A percentile compares a stretch with the other conserved stretches of the same genome.
Evolutionary conservation across 2,329 filamentous ascomycete genomes (phyloP).

Genomic region (Lasiodiplodia theobromae): DNA sequence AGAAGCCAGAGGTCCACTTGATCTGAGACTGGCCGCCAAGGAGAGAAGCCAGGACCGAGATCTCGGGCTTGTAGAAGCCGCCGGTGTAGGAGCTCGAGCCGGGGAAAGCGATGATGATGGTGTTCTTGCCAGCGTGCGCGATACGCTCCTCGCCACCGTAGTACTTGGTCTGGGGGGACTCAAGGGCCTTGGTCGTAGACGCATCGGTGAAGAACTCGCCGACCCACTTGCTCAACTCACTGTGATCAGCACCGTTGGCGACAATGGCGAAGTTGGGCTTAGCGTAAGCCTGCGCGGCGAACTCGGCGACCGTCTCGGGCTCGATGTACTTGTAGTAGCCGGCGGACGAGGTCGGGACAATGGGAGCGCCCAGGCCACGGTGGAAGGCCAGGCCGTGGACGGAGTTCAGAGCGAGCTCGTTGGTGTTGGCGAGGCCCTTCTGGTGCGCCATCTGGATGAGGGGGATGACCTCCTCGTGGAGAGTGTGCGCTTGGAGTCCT

Average conservation of each 20-base stretch:
- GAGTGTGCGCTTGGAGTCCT: conserved; percentile 75
- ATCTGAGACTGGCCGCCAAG: conserved; percentile 89
- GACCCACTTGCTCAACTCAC: conserved; percentile 85
- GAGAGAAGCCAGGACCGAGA: conserved; percentile 83
- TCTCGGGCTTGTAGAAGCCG: conserved; percentile 84
- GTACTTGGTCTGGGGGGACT: conserved; percentile 78
- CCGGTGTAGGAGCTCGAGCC: conserved; percentile 79
- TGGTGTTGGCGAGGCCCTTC: conserved; percentile 67
- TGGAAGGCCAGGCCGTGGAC: conserved; percentile 91
- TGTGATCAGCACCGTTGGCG: conserved; percentile 82
- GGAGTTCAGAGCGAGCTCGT: conserved; percentile 80
- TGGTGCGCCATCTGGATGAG: conserved; percentile 81
- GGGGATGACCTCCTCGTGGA: conserved; percentile 84
- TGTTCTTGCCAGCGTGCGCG: conserved; percentile 77
- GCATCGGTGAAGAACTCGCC: conserved; percentile 86
- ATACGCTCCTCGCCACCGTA: conserved; percentile 94
- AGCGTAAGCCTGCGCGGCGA: conserved; percentile 79
- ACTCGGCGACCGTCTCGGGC: conserved; percentile 76
- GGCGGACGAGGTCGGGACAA: conserved; percentile 74
- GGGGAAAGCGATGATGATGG: conserved; percentile 89
- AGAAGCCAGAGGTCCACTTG: conserved; percentile 96
- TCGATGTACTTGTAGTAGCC: conserved; percentile 82
- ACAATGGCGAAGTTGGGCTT: conserved; percentile 93
- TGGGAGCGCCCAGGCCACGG: conserved; percentile 82
- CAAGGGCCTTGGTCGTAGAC: conserved; percentile 61